Base-by-base conservation (phyloP, 2,329 filamentous ascomycete genomes). In the Aspergillus fructus region DNA sequence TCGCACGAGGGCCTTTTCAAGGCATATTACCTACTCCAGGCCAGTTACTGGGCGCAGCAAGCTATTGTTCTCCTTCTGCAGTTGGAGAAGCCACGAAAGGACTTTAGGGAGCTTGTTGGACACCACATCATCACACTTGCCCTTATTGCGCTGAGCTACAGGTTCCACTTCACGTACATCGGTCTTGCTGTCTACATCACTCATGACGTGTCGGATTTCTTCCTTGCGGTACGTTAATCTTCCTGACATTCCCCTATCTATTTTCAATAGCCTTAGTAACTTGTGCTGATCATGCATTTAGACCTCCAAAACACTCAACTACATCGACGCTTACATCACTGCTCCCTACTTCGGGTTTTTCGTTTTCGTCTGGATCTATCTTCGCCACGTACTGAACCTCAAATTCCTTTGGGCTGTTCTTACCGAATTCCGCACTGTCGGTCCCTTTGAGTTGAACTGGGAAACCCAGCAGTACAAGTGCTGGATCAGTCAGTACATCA, bases 141-240 rank as follows among this genome's bases (percentile, higher is more conserved):
- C 19, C 83, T 97, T 66, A 96, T 97, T 65, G 88, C 78, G 58
- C 79, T 93, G 69, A 94, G 90, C 79, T 97, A 97, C 78, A 87
- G 91, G 60, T 97, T 96, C 81, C 93, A 97, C 77, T 97, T 97
- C 75, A 96, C 92, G 19, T 93, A 96, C 76, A 96, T 97, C 73
- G 93, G 93, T 24, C 78, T 97, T 55, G 90, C 91, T 19, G 91
- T 97, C 34, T 97, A 96, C 76, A 91, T 94, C 61, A 96, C 93
- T 9, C 91, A 96, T 75, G 93, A 97, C 71, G 90, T 97, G 61
- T 92, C 88, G 59, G 93, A 97, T 74, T 96, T 97, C 78, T 97
- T 97, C 84, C 83, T 97, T 45, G 93, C 93, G 39, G 90, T 93
- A 84, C 53, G 66, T 48, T n/a, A 15, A 13, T 37, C 34, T 37